These are phyloP conservation scores for Hyaloscypha hepaticicola DNA, from an alignment of 495 filamentous ascomycete genomes.

Conservation along the genomic window DNA sequence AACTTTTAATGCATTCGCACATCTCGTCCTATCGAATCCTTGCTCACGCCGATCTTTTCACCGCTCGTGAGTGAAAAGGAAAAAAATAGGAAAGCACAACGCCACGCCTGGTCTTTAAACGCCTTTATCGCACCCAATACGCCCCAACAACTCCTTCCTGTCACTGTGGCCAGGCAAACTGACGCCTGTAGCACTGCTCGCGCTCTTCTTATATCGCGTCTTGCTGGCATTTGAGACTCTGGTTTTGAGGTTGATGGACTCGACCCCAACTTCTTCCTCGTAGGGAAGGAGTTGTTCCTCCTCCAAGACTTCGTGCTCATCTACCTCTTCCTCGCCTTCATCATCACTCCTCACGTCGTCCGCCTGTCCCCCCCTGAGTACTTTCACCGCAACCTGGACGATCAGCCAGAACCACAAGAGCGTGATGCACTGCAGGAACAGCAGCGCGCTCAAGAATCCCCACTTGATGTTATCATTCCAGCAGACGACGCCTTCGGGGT, in stretches of 20 bases:
- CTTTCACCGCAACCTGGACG: constrained; percentile 69
- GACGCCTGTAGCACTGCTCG: constrained; percentile 51
- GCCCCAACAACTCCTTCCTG: constrained; percentile 67
- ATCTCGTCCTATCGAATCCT: background rate
- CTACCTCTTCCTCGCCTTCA: constrained; percentile 63
- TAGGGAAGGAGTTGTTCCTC: constrained; percentile 42
- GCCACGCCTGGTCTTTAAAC: constrained; percentile 17
- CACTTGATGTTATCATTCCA: constrained; percentile 70
- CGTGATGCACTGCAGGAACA: constrained; percentile 76
- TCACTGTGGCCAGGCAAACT: constrained; percentile 68
- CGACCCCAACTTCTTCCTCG: constrained; percentile 67
- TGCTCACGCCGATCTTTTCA: background rate
- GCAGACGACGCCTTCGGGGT: constrained; percentile 70
- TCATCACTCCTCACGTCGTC: constrained; percentile 89
- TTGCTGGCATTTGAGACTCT: constrained; percentile 43
- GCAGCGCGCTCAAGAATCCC: constrained; percentile 71
- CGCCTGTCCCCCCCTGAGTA: constrained; percentile 72
- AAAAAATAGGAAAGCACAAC: constrained; percentile 4
- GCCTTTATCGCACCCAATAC: constrained; percentile 72
- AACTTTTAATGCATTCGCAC: background rate
- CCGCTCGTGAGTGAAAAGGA: background rate
- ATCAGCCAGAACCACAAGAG: constrained; percentile 92
- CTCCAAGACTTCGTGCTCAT: constrained; percentile 24
- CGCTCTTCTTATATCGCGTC: constrained; percentile 43
- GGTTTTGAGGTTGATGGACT: constrained; percentile 53